Percentiles rank a stretch among this genome's conserved stretches.
Conservation (phyloP, 176 grass and related monocot genomes). For the Phyllostachys edulis region DNA sequence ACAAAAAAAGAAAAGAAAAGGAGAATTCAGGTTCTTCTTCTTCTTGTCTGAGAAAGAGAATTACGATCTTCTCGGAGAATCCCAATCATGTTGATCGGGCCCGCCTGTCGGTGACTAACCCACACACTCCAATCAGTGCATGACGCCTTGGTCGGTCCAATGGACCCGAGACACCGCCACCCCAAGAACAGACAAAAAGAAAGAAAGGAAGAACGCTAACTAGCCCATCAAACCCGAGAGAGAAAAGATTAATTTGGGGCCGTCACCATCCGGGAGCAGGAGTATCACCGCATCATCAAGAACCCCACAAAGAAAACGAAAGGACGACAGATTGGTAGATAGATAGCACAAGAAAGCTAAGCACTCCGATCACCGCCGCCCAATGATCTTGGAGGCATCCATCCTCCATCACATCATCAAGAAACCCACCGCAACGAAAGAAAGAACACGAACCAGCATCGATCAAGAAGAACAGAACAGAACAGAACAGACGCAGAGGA, state of each 20-base stretch:
- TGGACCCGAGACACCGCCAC: background rate
- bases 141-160: background rate
- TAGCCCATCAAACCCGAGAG: background rate
- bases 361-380: background rate
- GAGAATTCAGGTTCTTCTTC: background rate
- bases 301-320: background rate
- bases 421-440: background rate
- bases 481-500: no score
- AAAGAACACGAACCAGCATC: background rate
- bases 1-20: background rate
- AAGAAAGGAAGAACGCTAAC: background rate
- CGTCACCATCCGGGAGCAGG: background rate
- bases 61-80: background rate
- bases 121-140: slow-evolving; percentile 25
- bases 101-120: background rate
- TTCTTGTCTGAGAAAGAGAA: background rate
- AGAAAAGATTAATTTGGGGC: background rate
- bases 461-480: background rate
- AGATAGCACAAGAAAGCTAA: background rate
- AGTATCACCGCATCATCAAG: slow-evolving; percentile 11
- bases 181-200: slow-evolving; percentile 22
- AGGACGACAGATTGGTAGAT: background rate
- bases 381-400: background rate
- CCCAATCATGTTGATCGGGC: background rate
- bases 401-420: background rate